Percentiles rank a stretch among this genome's conserved stretches.
Evolutionary conservation across 371 early-diverging fungal genomes (phyloP).

Genomic region (Mycotypha africana): DNA sequence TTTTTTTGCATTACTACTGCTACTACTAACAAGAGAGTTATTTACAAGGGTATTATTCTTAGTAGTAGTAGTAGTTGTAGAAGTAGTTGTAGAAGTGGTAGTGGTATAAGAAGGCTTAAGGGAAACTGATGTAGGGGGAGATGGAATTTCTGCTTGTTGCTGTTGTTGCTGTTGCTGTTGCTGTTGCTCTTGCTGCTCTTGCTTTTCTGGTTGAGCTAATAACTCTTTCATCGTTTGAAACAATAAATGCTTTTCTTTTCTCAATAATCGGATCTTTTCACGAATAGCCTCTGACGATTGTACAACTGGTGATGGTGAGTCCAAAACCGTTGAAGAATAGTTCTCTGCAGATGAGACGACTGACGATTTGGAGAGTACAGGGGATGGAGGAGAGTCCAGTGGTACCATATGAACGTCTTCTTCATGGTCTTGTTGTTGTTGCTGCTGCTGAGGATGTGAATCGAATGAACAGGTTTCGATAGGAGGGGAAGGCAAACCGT

Average conservation of each 20-base stretch:
- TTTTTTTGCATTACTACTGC: too few relatives aligned
- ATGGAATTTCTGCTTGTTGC: too few relatives aligned
- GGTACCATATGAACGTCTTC: slow-evolving; percentile 5
- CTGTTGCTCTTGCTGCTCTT: too few relatives aligned
- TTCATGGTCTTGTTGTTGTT: too few relatives aligned
- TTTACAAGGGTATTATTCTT: too few relatives aligned
- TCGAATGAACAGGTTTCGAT: slow-evolving; percentile 24
- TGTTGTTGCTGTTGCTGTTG: too few relatives aligned
- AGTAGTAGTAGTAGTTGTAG: too few relatives aligned
- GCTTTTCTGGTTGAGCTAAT: slow-evolving; percentile 15
- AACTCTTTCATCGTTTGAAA: slow-evolving; percentile 37
- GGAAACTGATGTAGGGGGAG: too few relatives aligned
- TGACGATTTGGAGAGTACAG: background rate
- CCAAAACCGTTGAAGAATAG: background rate
- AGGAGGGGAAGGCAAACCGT: slow-evolving; percentile 39
- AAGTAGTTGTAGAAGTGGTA: too few relatives aligned
- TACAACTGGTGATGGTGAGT: background rate
- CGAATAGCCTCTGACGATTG: slow-evolving; percentile 20
- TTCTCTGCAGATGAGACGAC: too few relatives aligned
- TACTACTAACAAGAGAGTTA: background rate
- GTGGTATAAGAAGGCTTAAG: too few relatives aligned
- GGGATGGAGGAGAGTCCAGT: background rate
- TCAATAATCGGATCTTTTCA: slow-evolving; percentile 24
- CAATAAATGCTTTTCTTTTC: slow-evolving; percentile 34
- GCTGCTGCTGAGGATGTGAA: too few relatives aligned